A percentile compares a stretch with the other conserved stretches of the same genome.
Conservation (phyloP, 2,329 filamentous ascomycete genomes). For the Botrytis deweyae region DNA sequence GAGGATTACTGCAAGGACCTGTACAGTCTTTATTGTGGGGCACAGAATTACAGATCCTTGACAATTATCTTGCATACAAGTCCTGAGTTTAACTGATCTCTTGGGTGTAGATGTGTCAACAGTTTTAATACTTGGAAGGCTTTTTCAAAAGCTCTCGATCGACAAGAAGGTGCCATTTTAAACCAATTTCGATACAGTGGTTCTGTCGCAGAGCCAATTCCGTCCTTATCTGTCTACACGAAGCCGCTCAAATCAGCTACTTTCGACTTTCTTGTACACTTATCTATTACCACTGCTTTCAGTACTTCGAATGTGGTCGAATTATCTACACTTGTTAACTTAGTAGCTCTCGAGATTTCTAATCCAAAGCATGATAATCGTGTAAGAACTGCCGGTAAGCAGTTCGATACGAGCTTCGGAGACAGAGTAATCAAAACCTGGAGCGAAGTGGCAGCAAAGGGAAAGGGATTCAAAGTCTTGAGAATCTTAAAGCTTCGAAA, state of each 20-base stretch:
- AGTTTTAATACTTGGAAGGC: slow-evolving; percentile 36
- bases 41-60: background rate
- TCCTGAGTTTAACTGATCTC: background rate
- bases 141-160: slow-evolving; percentile 33
- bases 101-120: slow-evolving; percentile 28
- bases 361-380: slow-evolving; percentile 8
- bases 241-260: slow-evolving; percentile 33
- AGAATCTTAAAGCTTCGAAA: slow-evolving; percentile 39
- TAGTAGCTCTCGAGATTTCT: slow-evolving; percentile 38
- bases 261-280: slow-evolving; percentile 38
- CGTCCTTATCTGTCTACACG: slow-evolving; percentile 33
- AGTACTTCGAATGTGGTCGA: slow-evolving; percentile 35
- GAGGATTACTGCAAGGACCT: too few relatives aligned
- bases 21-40: too few relatives aligned
- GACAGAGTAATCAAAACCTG: slow-evolving; percentile 39
- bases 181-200: slow-evolving; percentile 34
- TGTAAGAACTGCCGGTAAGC: background rate
- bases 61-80: background rate
- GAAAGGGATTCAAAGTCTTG: slow-evolving; percentile 36
- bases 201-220: slow-evolving; percentile 28
- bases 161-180: slow-evolving; percentile 25
- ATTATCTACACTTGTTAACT: slow-evolving; percentile 37
- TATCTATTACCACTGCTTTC: slow-evolving; percentile 37
- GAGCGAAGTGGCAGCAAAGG: slow-evolving; percentile 32
- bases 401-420: slow-evolving; percentile 23